phyloP scores from a whole-genome alignment of 805 yeast species.

The Nematodospora valgi region DNA sequence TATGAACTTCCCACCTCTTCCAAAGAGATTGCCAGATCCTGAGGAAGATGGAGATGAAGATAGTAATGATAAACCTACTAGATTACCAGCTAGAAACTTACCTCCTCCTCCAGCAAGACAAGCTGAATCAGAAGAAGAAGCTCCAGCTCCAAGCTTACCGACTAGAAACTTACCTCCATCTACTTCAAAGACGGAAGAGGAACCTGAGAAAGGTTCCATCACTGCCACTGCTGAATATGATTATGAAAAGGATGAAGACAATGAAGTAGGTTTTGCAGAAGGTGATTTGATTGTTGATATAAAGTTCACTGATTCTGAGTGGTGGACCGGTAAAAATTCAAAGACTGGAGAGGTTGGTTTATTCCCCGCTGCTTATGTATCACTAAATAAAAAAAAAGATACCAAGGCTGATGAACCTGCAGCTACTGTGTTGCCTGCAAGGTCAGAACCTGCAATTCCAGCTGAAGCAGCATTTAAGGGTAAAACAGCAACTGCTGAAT shows the following conservation, averaged over 20 bases:
- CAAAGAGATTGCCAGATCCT: conserved; percentile 8
- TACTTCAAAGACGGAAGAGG: conserved; percentile 7
- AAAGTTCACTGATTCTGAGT: conserved; percentile 69
- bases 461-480: conserved; percentile 15
- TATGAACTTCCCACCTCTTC: conserved; percentile 10
- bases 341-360: conserved; percentile 49
- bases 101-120: conserved; percentile 11
- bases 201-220: conserved; percentile 8
- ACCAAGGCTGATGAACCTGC: conserved; percentile 10
- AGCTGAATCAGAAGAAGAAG: conserved; percentile 10
- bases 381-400: conserved; percentile 25
- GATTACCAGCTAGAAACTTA: conserved; percentile 7
- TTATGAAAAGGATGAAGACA: conserved; percentile 70
- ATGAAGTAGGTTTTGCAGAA: conserved; percentile 64
- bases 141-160: conserved; percentile 14
- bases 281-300: conserved; percentile 67
- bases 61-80: conserved; percentile 9
- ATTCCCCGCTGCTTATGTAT: conserved; percentile 56
- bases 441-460: conserved; percentile 13
- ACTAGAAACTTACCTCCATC: conserved; percentile 16
- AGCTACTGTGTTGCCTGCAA: conserved; percentile 12
- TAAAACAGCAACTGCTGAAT: conserved; percentile 59
- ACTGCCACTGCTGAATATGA: conserved; percentile 82
- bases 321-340: conserved; percentile 53
- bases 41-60: conserved; percentile 13